Base-by-base conservation (phyloP, 345 rosid species). In the Eucalyptus coolabah region DNA sequence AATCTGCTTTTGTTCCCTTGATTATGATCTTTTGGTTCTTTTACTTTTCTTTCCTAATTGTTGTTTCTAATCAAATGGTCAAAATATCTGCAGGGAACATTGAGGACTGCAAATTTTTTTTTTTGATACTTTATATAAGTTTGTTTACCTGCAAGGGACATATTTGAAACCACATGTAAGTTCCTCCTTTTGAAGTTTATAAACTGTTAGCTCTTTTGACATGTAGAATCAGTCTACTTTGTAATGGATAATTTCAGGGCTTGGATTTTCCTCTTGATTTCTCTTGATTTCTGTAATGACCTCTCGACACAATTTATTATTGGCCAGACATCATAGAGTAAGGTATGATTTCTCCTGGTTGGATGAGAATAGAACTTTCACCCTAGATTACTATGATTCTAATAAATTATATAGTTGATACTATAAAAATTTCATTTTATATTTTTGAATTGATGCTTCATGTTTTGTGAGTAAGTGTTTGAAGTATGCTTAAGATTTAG, bases 101-200 rank as follows among this genome's bases (percentile, higher is more conserved):
- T 17, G 26, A 40, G 81, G 81, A 8, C 0, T 69, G 81, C 81
- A 69, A 94, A 26, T 0, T 2, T 26, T 5, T 26, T 5, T 4
- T 26, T 59, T 60, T 28, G 67, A 60, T 60, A 26, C 16, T 3
- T 60, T 98, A 60, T 97, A 98, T 91, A 95, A 97, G 91, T 97
- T 95, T 88, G 96, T 93, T 16, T 98, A 98, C 91, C 91, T 97
- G 65, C 99, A 95, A 94, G 99, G 96, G 93, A 98, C 98, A 67
- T 98, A 95, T 92, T 88, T 96, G 89, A 98, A 97, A 92, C 98
- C 99, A 90, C 96, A 95, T 93, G 99, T 98, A 92, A 96, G 98
- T 56, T 50, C 85, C 82, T 88, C 86, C 86, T 72, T 82, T 88
- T 45, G 30, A 12, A 30, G 44, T 37, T 82, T 44, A 89, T 90